Evolutionary conservation across 139 green algal species (phyloP), one percentile per base, ranked within the genome.

Genomic region (Dunaliella primolecta): DNA sequence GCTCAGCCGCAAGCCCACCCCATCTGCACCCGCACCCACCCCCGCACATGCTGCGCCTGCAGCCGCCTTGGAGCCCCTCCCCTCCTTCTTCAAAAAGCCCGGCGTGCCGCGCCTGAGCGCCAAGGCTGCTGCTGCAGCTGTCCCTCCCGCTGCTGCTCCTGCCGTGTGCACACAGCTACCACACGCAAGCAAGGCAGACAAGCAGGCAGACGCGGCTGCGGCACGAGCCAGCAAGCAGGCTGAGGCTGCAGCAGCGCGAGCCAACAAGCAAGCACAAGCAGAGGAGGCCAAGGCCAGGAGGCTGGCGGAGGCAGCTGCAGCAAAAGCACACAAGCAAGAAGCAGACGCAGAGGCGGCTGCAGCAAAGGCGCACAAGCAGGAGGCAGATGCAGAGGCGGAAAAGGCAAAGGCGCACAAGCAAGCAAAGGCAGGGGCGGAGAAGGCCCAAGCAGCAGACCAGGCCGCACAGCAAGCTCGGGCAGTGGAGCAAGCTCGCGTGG

Each of bases 331-430:
- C n/a, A n/a, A n/a, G n/a, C n/a, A n/a, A n/a, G 46, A 64, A 15
- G 46, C 46, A 64, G 46, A 64, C n/a, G 77, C 24, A 55, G 77
- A 57, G 24, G 38, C 34, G 3, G 46, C 46, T 64, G 46, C 77
- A 21, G 31, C 33, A 32, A 38, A 27, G 25, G 36, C 15, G 81
- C 7, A 79, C 3, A n/a, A 11, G 55, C 46, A 55, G 30, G 55
- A 30, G 81, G 83, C 36, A 56, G 83, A 2, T 21, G 86, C 24
- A 71, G 86, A 15, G 31, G 74, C 30, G 70, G 86, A 3, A 76
- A 81, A n/a, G n/a, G 86, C 24, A 71, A 83, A 15, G 31, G 74
- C 30, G 70, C 82, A 3, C 55, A 81, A 3, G 31, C 31, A 31
- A 20, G 80, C 38, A 30, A 80, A 21, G 77, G 77, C 29, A 23